These are phyloP conservation scores for Fusarium sp. DNA, from an alignment of 2,329 filamentous ascomycete genomes.

Conservation along the genomic window DNA sequence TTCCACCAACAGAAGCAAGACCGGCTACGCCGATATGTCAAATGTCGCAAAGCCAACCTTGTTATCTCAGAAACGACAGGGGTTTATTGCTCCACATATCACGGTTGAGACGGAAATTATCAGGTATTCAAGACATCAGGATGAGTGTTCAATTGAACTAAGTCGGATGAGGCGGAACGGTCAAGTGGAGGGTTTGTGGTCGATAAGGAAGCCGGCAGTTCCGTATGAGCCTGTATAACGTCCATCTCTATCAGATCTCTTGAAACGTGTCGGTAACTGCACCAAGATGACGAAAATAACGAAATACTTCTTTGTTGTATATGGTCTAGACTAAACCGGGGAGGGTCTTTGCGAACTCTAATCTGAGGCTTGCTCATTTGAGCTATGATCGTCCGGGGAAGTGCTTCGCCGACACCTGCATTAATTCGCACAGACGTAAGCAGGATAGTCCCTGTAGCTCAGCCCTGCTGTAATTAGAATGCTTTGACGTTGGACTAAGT, in stretches of 20 bases:
- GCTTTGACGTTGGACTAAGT: too few relatives aligned
- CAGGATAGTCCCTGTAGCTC: neutral
- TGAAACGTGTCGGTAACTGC: too few relatives aligned
- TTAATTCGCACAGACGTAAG: constrained; percentile 1
- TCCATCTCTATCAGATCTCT: too few relatives aligned
- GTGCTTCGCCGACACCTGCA: neutral
- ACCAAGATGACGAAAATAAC: too few relatives aligned
- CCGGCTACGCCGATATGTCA: constrained; percentile 34
- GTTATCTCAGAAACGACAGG: neutral
- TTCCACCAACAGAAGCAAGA: constrained; percentile 20
- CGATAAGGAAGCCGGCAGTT: constrained; percentile 6
- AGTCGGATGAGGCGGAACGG: neutral
- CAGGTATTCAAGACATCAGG: neutral
- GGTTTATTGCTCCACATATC: neutral
- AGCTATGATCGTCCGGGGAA: constrained; percentile 5
- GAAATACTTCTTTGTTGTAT: too few relatives aligned
- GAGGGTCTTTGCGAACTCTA: neutral
- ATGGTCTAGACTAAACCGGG: neutral
- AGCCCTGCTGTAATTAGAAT: constrained; percentile 2
- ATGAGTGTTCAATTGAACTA: constrained; percentile 19
- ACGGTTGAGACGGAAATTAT: constrained; percentile 1
- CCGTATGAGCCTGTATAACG: constrained; percentile 16
- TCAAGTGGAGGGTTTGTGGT: constrained; percentile 2
- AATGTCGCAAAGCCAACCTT: neutral
- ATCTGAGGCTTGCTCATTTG: neutral